Evolutionary conservation across 2,329 filamentous ascomycete genomes (phyloP), one percentile per base, ranked within the genome.

Genomic region (Elsinoe necatrix): DNA sequence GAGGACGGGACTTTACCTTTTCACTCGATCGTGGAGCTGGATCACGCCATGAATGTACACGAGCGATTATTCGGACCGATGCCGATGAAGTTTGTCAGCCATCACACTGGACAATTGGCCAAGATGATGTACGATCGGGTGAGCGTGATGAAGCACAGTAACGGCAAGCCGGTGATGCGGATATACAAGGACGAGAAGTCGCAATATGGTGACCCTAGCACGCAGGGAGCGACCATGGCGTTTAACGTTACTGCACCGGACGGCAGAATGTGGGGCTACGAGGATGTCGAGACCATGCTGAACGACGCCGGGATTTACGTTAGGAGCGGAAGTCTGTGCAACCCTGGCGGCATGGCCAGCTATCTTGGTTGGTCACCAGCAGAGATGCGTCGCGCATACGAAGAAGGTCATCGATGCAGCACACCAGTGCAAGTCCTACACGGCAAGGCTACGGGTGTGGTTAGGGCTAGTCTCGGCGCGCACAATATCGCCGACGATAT

Each of bases 1-100:
- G 92, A 98, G 69, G 92, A 98, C 68, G 93, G 92, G 1, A 96
- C 92, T 0, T 69, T 96, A 3, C 89, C 92, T 0, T 85, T 96
- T 56, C 93, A 97, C 69, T 95, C 74, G 67, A 96, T 98, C 61
- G 76, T 95, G 56, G 92, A 91, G 1, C 74, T 95, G 6, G 85
- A 86, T 62, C 76, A 81, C 12, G 92, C 91, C 0, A 76, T 97
- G 62, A 75, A 81, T 23, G 77, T 83, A 0, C 89, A 96, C 64
- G 61, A 71, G 47, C 75, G 76, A 18, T 72, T 96, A 0, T 97
- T 87, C 66, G 82, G 81, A 2, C 82, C 82, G 0, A 55, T 60
- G 5, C 62, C 65, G 6, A 88, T 95, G 79, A 71, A 76, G 0
- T 75, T 76, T 23, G 77, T 96, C 25, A 83, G 86, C 5, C 75